Base-by-base conservation (phyloP, 768 basidiomycete genomes). In the Xanthoconium purpureum region DNA sequence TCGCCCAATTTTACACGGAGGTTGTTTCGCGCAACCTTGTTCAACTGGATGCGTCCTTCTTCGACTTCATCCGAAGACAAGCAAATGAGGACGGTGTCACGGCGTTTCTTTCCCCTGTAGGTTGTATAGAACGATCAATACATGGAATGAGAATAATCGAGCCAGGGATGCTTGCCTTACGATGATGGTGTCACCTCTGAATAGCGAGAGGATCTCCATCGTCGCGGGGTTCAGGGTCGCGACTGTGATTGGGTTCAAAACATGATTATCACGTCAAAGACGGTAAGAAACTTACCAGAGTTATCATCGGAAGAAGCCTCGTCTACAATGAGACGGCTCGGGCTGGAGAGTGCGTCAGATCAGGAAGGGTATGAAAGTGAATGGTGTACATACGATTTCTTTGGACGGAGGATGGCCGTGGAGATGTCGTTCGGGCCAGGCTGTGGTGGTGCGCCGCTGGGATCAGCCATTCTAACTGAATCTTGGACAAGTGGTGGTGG, bases 21-120 rank as follows among this genome's bases (percentile, higher is more conserved):
- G 76, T 99, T 98, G 78, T 98, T 96, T 55, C 97, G 92, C n/a
- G 97, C 97, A 36, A 99, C 97, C 75, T 98, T 98, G 87, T 99
- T 99, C 76, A 99, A 78, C 67, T 97, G 95, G 60, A 99, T 95
- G 71, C 92, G 91, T 55, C 97, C 96, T 74, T 98, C 97, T 65
- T 98, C 97, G 58, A 98, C 92, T 59, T 96, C 93, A 67, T 98
- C 97, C 39, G 90, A 91, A 68, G 89, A 90, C 68, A 99, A 74
- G 68, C 94, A 97, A 71, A 98, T 98, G 59, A 99, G 87, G 42
- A 99, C 97, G 9, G 96, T 98, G 66, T 98, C 95, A 66, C 89
- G 87, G 68, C 97, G 87, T 80, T 97, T 95, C 84, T 98, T 98
- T 46, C 97, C 96, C 58, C 95, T 94, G 49, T 39, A 50, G 28